phyloP scores from a whole-genome alignment of 2,329 filamentous ascomycete species.

The Botryotinia globosa region DNA sequence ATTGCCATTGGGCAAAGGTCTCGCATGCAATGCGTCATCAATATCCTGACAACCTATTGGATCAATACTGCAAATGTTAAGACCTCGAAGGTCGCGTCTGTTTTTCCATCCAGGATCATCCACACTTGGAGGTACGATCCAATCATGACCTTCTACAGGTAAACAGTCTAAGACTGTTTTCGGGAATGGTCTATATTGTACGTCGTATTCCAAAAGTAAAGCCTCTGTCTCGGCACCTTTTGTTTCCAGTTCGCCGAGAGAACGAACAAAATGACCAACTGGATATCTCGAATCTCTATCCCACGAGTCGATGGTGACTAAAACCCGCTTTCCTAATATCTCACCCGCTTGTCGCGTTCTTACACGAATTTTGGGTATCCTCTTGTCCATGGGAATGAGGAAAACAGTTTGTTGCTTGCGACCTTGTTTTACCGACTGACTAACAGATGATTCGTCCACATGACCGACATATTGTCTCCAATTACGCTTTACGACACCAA shows the following conservation, averaged over 20 bases:
- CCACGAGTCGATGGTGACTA: constrained; percentile 95
- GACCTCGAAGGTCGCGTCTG: constrained; percentile 76
- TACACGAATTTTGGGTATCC: constrained; percentile 91
- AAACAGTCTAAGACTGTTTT: constrained; percentile 94
- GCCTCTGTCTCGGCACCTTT: constrained; percentile 98
- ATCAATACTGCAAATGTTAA: constrained; percentile 96
- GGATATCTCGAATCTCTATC: constrained; percentile 91
- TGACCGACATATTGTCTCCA: constrained; percentile 98
- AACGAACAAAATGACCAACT: constrained; percentile 88
- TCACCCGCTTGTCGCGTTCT: constrained; percentile 87
- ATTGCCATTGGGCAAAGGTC: constrained; percentile 83
- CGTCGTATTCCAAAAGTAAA: constrained; percentile 88
- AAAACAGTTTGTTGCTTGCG: constrained; percentile 91
- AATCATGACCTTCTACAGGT: constrained; percentile 86
- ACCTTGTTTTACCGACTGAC: constrained; percentile 69
- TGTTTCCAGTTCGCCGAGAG: constrained; percentile 87
- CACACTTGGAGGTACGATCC: constrained; percentile 79
- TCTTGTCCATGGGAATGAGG: constrained; percentile 96
- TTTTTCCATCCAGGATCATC: constrained; percentile 86
- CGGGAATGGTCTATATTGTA: constrained; percentile 95
- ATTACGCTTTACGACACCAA: constrained; percentile 90
- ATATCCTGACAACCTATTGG: constrained; percentile 96
- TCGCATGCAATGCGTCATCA: constrained; percentile 91
- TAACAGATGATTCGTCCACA: constrained; percentile 82
- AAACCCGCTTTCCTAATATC: constrained; percentile 82